phyloP scores from a whole-genome alignment of 192 early-diverging fungal genomes.

The Rhizoclosmatium globosum region DNA sequence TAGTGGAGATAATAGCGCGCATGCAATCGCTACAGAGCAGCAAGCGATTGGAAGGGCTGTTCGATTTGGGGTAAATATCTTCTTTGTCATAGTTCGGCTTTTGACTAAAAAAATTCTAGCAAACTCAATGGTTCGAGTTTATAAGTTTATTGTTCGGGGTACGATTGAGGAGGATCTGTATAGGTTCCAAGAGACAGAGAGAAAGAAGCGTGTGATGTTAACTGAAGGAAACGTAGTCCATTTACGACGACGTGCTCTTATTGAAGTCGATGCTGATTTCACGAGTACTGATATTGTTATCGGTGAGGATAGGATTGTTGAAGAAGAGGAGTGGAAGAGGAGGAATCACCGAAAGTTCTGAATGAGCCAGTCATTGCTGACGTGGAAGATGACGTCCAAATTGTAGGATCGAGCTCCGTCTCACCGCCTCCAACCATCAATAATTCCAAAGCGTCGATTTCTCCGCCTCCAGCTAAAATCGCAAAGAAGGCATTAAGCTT shows the following conservation, averaged over 20 bases:
- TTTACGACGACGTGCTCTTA: conserved; percentile 11
- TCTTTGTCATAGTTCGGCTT: not conserved
- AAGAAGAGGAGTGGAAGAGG: not conserved
- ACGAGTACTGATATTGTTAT: not conserved
- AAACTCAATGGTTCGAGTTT: conserved; percentile 18
- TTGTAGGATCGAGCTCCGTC: not conserved
- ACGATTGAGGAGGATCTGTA: conserved; percentile 37
- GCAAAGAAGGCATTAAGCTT: not conserved
- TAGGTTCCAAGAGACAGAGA: conserved; percentile 28
- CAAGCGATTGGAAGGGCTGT: conserved; percentile 32
- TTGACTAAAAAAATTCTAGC: conserved; percentile 11
- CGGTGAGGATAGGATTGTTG: not conserved
- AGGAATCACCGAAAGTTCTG: not conserved
- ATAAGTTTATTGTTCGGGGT: conserved; percentile 24
- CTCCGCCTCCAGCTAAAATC: not conserved
- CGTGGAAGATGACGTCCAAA: not conserved
- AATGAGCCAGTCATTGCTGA: not conserved
- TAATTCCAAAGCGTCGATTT: not conserved
- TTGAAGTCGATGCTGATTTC: conserved; percentile 6
- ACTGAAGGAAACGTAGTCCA: conserved; percentile 28
- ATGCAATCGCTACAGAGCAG: conserved; percentile 31
- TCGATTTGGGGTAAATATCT: conserved; percentile 17
- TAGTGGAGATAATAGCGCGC: conserved; percentile 23
- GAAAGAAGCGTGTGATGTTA: not conserved
- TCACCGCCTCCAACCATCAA: not conserved